Evolutionary conservation across 2,329 filamentous ascomycete genomes (phyloP), one percentile per base, ranked within the genome.

Genomic region (Arthrobotrys iridis): DNA sequence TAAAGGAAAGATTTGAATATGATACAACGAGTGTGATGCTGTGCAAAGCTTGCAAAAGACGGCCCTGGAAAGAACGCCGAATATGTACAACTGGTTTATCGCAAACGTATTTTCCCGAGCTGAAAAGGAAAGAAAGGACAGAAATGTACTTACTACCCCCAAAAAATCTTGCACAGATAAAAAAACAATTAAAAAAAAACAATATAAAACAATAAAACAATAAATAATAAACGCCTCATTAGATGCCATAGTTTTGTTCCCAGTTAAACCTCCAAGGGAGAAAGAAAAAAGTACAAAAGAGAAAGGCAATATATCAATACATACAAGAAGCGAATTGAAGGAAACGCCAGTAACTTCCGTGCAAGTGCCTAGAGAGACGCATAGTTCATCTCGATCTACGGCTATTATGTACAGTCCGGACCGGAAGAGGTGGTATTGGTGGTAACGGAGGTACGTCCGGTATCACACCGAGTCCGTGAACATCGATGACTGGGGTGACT

Each of bases 401-500:
- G 10, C 71, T 68, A 11, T 43, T 60, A 52, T 75, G 63, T 62
- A 68, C 58, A 55, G 71, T 63, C 45, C 71, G 71, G 8, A 60
- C 28, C 2, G 63, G 57, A 45, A 63, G 40, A 7, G 62, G 55
- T 10, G 50, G 60, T 20, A 74, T 55, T 15, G 70, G 62, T n/a
- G 70, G 70, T 40, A 72, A 20, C 0, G 70, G 70, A n/a, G 70
- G 70, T 24, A 75, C 41, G 30, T 75, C 71, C 24, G 71, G 71
- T 48, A 75, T 68, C 13, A 68, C 71, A 2, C 71, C 71, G 15
- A 75, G 22, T 6, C 71, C 63, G 24, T 68, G 41, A n/a, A 75
- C 37, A 26, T 50, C 62, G 10, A 75, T 75, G n/a, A 55, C 50
- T 8, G 71, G 70, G 11, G 57, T 67, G 2, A 45, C 40, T 2